Evolutionary conservation across 2,329 filamentous ascomycete species (phyloP).

Genomic region (Torrubiella hemipterigena): DNA sequence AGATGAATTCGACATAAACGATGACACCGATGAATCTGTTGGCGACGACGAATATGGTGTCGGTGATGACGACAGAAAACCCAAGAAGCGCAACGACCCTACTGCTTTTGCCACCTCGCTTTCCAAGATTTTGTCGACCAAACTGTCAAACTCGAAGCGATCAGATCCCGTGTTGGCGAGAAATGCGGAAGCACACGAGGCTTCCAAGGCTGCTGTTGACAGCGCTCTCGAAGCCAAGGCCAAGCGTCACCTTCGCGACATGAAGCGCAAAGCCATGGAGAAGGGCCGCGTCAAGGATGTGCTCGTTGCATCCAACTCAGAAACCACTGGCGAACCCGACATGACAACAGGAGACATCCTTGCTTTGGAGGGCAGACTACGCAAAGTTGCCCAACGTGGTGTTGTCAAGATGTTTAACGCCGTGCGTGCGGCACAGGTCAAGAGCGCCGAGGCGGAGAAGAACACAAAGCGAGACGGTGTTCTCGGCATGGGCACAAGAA

Average conservation of each 20-base stretch:
- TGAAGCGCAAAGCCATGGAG: conserved; percentile 68
- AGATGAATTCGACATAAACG: conserved; percentile 20
- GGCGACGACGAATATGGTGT: conserved; percentile 25
- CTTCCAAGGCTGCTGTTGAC: conserved; percentile 62
- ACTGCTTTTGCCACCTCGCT: conserved; percentile 85
- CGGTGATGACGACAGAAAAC: conserved; percentile 15
- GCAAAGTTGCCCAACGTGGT: conserved; percentile 83
- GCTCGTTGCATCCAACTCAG: conserved; percentile 49
- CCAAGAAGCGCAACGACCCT: conserved; percentile 83
- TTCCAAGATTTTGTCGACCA: conserved; percentile 82
- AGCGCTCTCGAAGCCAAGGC: conserved; percentile 73
- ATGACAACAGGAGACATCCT: conserved; percentile 41
- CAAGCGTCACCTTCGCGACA: conserved; percentile 62
- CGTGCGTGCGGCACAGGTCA: conserved; percentile 82
- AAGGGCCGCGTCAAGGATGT: conserved; percentile 86
- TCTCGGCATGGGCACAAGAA: conserved; percentile 65
- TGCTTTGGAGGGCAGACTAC: conserved; percentile 66
- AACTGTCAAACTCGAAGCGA: conserved; percentile 70
- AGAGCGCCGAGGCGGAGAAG: conserved; percentile 66
- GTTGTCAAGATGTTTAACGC: conserved; percentile 96
- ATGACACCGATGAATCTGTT: conserved; percentile 12
- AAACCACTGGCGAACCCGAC: conserved; percentile 25
- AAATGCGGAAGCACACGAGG: conserved; percentile 60
- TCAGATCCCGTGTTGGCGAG: conserved; percentile 86
- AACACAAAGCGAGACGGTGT: conserved; percentile 59